Conservation (phyloP, 331 rosid species). For the Rhamnella rubrinervis region DNA sequence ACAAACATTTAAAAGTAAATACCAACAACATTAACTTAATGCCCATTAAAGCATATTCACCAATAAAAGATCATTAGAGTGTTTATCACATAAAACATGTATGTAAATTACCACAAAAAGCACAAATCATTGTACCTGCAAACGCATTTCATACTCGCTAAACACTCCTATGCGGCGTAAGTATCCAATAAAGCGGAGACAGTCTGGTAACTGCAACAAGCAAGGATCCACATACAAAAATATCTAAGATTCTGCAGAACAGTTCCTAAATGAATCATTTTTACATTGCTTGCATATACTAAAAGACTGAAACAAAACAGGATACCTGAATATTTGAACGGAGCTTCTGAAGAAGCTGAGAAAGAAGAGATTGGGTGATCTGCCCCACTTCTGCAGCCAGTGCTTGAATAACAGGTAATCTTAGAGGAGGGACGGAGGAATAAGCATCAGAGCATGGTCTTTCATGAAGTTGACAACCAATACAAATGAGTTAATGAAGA, state of each 20-base stretch:
- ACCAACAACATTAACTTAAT: slow-evolving; percentile 1
- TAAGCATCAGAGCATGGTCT: slow-evolving; percentile 14
- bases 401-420: slow-evolving; percentile 81
- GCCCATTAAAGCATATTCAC: neutral
- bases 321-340: slow-evolving; percentile 96
- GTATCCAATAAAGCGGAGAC: slow-evolving; percentile 94
- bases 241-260: slow-evolving; percentile 2
- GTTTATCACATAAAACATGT: neutral
- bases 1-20: slow-evolving; percentile 12
- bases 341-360: slow-evolving; percentile 95
- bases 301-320: slow-evolving; percentile 11
- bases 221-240: slow-evolving; percentile 19
- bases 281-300: slow-evolving; percentile 2
- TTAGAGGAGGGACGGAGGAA: slow-evolving; percentile 20
- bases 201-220: slow-evolving; percentile 78
- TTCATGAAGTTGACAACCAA: slow-evolving; percentile 17
- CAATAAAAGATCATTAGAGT: neutral
- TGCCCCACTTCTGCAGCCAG: slow-evolving; percentile 87
- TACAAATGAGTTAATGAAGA: slow-evolving; percentile 13
- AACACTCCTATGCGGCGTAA: slow-evolving; percentile 88
- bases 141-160: slow-evolving; percentile 94
- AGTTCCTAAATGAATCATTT: slow-evolving; percentile 17
- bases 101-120: neutral
- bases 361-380: slow-evolving; percentile 93
- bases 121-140: slow-evolving; percentile 55